Conservation (phyloP, 2,329 filamentous ascomycete species). For the Aspergillus tanneri region DNA sequence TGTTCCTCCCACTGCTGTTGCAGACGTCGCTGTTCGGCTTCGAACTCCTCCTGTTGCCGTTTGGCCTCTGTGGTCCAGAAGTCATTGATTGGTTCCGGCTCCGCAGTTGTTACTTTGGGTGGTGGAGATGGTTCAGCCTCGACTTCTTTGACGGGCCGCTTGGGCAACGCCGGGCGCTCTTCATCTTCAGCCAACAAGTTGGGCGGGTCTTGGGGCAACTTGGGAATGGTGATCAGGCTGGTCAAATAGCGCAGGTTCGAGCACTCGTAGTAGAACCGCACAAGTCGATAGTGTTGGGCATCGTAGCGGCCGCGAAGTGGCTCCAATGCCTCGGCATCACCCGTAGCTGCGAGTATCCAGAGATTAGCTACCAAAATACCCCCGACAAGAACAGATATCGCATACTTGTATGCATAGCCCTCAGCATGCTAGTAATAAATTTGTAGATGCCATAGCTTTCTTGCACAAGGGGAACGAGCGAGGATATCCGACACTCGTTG, state of each 20-base stretch:
- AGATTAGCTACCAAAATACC: constrained; percentile 7
- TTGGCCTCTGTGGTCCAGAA: constrained; percentile 96
- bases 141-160: constrained; percentile 68
- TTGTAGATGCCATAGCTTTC: constrained; percentile 99
- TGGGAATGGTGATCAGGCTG: constrained; percentile 92
- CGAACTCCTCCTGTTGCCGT: constrained; percentile 89
- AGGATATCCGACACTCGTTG: constrained; percentile 95
- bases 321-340: constrained; percentile 87
- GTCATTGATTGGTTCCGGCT: constrained; percentile 92
- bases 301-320: constrained; percentile 87
- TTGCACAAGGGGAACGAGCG: constrained; percentile 87
- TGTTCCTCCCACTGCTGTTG: constrained; percentile 84
- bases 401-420: constrained; percentile 93
- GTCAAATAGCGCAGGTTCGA: constrained; percentile 96
- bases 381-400: background rate
- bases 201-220: constrained; percentile 89
- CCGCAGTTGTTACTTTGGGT: constrained; percentile 63
- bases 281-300: constrained; percentile 91
- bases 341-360: constrained; percentile 61
- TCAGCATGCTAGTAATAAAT: constrained; percentile 98
- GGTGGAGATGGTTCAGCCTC: constrained; percentile 68
- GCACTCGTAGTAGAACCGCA: constrained; percentile 99
- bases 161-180: constrained; percentile 76
- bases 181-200: constrained; percentile 85
- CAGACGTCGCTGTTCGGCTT: constrained; percentile 85